phyloP scores from a whole-genome alignment of 2,329 filamentous ascomycete genomes.

The Atkinsonella texensis region DNA sequence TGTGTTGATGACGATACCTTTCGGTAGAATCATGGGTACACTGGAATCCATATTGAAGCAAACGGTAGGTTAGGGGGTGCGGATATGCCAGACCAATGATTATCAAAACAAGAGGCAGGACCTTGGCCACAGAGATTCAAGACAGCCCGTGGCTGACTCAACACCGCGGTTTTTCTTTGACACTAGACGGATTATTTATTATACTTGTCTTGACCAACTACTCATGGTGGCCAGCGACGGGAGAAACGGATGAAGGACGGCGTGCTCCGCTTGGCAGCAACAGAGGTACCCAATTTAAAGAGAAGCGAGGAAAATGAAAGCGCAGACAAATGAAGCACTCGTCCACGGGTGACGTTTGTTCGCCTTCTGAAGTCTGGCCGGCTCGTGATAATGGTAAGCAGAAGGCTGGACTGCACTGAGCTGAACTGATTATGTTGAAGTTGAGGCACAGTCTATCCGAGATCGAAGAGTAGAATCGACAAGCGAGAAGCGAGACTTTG shows the following conservation, averaged over 20 bases:
- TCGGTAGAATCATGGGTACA: conserved; percentile 37
- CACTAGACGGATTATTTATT: background rate
- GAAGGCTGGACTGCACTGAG: too few species aligned
- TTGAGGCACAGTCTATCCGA: background rate
- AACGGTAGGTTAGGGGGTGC: background rate
- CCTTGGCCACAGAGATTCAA: background rate
- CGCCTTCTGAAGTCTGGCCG: too few species aligned
- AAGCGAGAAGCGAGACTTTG: background rate
- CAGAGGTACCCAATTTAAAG: background rate
- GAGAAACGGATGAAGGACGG: background rate
- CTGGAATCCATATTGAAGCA: conserved; percentile 21
- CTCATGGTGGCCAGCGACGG: conserved; percentile 1
- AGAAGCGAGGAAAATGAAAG: too few species aligned
- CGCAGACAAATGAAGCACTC: too few species aligned
- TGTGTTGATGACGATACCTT: conserved; percentile 45
- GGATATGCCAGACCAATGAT: background rate
- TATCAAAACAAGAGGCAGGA: background rate
- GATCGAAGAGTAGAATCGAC: background rate
- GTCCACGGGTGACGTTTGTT: too few species aligned
- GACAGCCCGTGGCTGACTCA: background rate
- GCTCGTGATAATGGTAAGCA: too few species aligned
- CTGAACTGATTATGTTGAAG: background rate
- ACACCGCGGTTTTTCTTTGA: background rate
- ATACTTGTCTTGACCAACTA: background rate
- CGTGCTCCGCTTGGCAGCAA: background rate